A percentile compares a stretch with the other conserved stretches of the same genome.
phyloP scores from a whole-genome alignment of 495 filamentous ascomycete genomes.

The Chaetomidium leptoderma region DNA sequence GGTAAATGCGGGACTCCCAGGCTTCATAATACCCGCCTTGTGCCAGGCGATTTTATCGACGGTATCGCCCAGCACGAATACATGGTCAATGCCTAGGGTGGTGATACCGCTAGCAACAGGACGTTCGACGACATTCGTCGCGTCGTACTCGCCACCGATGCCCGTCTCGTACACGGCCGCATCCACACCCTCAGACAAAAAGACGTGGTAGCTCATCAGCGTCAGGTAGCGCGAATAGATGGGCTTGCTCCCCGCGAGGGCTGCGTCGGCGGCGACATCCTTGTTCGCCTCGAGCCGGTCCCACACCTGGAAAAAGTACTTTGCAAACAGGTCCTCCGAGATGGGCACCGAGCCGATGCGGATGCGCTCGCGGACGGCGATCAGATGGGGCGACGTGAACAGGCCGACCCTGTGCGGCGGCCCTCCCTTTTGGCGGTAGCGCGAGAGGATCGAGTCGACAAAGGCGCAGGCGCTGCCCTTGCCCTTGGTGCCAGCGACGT shows the following conservation, averaged over 20 bases:
- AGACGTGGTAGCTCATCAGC: conserved; percentile 84
- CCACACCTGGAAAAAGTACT: conserved; percentile 88
- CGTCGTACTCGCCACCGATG: conserved; percentile 89
- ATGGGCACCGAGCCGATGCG: conserved; percentile 73
- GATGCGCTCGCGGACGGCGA: conserved; percentile 84
- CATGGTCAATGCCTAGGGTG: conserved; percentile 88
- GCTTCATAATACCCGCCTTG: conserved; percentile 89
- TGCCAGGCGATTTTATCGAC: conserved; percentile 96
- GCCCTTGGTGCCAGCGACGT: conserved; percentile 90
- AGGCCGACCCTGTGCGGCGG: conserved; percentile 62
- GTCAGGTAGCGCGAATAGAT: conserved; percentile 90
- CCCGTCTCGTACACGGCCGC: conserved; percentile 88
- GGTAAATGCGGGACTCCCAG: conserved; percentile 63
- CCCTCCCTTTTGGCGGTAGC: conserved; percentile 33
- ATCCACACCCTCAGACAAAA: conserved; percentile 73
- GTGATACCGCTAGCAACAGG: conserved; percentile 75
- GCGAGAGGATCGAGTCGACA: conserved; percentile 51
- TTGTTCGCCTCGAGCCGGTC: conserved; percentile 57
- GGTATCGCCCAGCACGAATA: conserved; percentile 70
- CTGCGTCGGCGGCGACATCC: conserved; percentile 27
- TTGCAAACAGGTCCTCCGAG: conserved; percentile 69
- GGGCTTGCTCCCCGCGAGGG: conserved; percentile 54
- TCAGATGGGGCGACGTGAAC: conserved; percentile 84
- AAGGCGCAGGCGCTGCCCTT: conserved; percentile 81
- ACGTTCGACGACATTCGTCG: conserved; percentile 78